phyloP scores from a whole-genome alignment of 1,139 yeast genomes.

The Spencermartinsiella ligniputridi region DNA sequence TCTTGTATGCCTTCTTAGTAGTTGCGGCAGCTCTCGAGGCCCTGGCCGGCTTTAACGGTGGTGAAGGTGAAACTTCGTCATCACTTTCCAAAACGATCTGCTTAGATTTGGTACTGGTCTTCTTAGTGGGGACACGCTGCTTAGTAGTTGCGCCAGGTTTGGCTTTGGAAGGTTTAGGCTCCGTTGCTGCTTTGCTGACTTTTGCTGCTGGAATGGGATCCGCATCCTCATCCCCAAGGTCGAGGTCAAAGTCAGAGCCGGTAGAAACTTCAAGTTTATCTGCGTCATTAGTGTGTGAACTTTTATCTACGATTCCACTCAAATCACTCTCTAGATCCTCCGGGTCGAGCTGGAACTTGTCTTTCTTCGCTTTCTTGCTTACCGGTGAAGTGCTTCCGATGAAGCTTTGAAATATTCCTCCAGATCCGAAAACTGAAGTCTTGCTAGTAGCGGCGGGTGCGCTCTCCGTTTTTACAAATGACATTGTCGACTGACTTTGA shows the following conservation, averaged over 20 bases:
- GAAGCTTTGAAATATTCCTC: constrained; percentile 5
- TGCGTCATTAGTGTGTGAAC: neutral
- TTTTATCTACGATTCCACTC: constrained; percentile 9
- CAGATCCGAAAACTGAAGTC: constrained; percentile 6
- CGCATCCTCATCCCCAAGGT: neutral
- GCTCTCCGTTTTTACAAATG: neutral
- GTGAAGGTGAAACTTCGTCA: neutral
- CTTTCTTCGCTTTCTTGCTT: constrained; percentile 14
- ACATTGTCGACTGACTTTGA: constrained; percentile 4
- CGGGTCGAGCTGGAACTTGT: constrained; percentile 29
- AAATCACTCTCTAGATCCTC: constrained; percentile 28
- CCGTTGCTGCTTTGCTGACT: neutral
- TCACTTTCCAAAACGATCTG: neutral
- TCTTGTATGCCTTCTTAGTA: constrained; percentile 7
- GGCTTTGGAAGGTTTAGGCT: neutral
- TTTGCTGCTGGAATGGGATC: neutral
- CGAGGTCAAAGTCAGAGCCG: constrained; percentile 3
- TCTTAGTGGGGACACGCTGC: neutral
- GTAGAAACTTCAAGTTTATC: constrained; percentile 7
- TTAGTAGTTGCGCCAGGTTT: neutral
- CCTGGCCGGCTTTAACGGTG: constrained; percentile 1
- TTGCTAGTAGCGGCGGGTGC: constrained; percentile 1
- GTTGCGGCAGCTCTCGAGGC: constrained; percentile 3
- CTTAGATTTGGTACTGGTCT: neutral
- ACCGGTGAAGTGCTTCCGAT: constrained; percentile 15